These are phyloP conservation scores for Aspergillus sparsus DNA, from an alignment of 495 filamentous ascomycete genomes.

Conservation along the genomic window DNA sequence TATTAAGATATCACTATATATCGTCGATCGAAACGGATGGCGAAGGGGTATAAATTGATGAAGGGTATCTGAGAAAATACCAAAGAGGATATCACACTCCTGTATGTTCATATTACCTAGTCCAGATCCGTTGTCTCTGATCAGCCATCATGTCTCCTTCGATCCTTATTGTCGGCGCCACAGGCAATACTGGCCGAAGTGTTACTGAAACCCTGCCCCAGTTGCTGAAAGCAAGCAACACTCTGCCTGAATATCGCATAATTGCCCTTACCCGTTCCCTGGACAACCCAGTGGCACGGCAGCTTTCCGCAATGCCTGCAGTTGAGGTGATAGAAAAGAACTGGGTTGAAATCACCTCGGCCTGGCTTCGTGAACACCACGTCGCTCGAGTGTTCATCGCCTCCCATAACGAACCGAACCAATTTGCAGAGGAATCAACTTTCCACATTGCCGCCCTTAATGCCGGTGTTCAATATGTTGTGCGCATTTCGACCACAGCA, in stretches of 20 bases:
- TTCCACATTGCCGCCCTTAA: conserved; percentile 41
- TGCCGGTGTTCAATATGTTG: conserved; percentile 49
- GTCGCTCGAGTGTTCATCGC: conserved; percentile 47
- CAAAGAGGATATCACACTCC: too few species aligned
- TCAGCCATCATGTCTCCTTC: too few species aligned
- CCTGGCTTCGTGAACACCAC: conserved; percentile 45
- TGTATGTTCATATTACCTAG: too few species aligned
- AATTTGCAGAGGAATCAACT: conserved; percentile 46
- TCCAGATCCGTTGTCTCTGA: too few species aligned
- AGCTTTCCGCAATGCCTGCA: neutral
- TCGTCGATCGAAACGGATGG: too few species aligned
- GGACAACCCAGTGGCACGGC: too few species aligned
- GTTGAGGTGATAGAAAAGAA: conserved; percentile 45
- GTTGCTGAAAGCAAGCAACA: conserved; percentile 32
- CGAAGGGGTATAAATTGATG: too few species aligned
- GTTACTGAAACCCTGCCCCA: conserved; percentile 36
- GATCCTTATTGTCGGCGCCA: conserved; percentile 36
- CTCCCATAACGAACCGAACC: conserved; percentile 38
- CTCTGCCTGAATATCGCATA: conserved; percentile 34
- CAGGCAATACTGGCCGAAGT: conserved; percentile 41
- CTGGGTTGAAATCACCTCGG: conserved; percentile 44
- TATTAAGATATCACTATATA: too few species aligned
- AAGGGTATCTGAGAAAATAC: too few species aligned
- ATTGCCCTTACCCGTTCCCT: conserved; percentile 43
- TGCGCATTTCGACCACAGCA: conserved; percentile 49